Evolutionary conservation across 2,329 filamentous ascomycete genomes (phyloP).

Genomic region (Celoporthe dispersa): DNA sequence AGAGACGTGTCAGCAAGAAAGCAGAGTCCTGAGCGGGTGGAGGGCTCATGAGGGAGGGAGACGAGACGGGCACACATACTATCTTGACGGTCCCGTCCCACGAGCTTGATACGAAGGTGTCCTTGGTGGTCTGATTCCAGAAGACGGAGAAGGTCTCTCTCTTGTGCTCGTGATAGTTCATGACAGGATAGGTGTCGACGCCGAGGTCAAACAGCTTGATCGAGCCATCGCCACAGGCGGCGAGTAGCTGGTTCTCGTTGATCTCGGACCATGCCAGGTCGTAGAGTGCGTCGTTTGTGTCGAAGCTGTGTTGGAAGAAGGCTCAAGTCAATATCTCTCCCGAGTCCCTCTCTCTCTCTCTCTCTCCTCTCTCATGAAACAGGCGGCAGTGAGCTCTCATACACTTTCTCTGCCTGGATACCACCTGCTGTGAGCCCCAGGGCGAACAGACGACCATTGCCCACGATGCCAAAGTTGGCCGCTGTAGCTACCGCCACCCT

Average conservation of each 20-base stretch:
- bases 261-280: conserved; percentile 95
- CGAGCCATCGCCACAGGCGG: conserved; percentile 89
- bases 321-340: not conserved
- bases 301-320: conserved; percentile 64
- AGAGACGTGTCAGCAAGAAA: not conserved
- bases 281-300: conserved; percentile 96
- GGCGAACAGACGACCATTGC: conserved; percentile 88
- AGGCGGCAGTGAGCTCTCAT: conserved; percentile 33
- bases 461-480: conserved; percentile 96
- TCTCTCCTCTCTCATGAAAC: not conserved
- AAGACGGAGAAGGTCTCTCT: conserved; percentile 90
- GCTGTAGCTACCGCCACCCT: conserved; percentile 86
- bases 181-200: conserved; percentile 82
- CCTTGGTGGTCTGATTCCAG: conserved; percentile 92
- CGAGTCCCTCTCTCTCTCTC: no score
- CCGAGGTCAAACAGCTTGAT: conserved; percentile 91
- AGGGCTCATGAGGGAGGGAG: not conserved
- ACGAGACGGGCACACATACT: conserved; percentile 45
- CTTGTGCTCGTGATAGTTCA: conserved; percentile 91
- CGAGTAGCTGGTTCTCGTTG: conserved; percentile 91
- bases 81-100: conserved; percentile 98
- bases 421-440: conserved; percentile 82
- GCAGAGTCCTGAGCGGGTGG: not conserved
- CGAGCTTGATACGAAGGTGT: conserved; percentile 86
- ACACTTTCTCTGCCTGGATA: conserved; percentile 84